phyloP scores from a whole-genome alignment of 805 yeast genomes.

The Ascoidea tarda region DNA sequence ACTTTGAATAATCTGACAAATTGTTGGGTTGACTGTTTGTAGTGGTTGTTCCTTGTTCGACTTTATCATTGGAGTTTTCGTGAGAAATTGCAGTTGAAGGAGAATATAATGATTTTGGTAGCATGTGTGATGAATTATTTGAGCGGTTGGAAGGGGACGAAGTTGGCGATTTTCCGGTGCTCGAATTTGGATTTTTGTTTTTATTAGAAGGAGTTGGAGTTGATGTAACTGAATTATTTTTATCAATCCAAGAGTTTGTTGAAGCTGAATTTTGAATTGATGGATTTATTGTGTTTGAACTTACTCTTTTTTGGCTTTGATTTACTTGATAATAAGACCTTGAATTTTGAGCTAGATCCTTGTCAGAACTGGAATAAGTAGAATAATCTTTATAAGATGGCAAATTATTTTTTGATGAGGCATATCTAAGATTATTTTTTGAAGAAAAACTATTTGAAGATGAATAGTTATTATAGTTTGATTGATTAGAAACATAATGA shows the following conservation, averaged over 20 bases:
- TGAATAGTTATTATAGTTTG: background rate
- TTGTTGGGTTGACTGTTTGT: background rate
- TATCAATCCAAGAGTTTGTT: background rate
- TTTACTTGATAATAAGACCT: too few relatives aligned
- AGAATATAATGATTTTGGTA: background rate
- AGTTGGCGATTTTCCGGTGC: background rate
- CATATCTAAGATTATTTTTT: background rate
- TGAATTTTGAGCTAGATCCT: background rate
- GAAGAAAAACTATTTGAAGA: background rate
- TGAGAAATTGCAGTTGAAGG: background rate
- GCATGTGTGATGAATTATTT: background rate
- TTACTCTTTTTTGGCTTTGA: background rate
- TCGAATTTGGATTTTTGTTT: background rate
- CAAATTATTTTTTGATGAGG: too few relatives aligned
- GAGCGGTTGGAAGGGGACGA: background rate
- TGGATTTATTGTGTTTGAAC: background rate
- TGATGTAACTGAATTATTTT: background rate
- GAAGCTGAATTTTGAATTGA: background rate
- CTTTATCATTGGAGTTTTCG: background rate
- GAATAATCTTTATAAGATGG: background rate
- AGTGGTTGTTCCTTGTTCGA: background rate
- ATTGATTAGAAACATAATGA: background rate
- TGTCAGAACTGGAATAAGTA: background rate
- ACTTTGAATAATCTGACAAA: background rate
- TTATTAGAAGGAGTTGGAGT: background rate